Percentiles rank a stretch among this genome's conserved stretches.
Evolutionary conservation across 108 stramenopile genomes (phyloP).

Genomic region (Cyclotella sp.): DNA sequence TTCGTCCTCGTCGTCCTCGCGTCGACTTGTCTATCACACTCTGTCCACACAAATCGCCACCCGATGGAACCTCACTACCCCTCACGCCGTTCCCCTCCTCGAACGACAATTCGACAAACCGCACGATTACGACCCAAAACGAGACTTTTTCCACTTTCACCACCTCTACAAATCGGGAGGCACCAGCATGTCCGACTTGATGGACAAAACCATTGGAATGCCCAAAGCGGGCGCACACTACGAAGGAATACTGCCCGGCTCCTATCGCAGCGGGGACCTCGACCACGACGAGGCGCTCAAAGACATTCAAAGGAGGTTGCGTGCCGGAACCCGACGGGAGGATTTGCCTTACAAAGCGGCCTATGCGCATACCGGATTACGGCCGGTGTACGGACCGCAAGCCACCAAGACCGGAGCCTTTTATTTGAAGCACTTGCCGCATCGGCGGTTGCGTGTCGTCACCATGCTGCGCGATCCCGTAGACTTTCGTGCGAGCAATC

Average conservation of each 20-base stretch:
- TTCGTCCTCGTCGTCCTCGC: not conserved
- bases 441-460: constrained; percentile 30
- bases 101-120: constrained; percentile 33
- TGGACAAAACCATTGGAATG: constrained; percentile 34
- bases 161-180: constrained; percentile 52
- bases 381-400: constrained; percentile 41
- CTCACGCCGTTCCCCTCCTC: constrained; percentile 22
- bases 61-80: constrained; percentile 51
- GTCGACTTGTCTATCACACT: not conserved
- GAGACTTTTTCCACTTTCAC: constrained; percentile 50
- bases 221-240: constrained; percentile 14
- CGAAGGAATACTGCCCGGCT: constrained; percentile 40
- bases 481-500: constrained; percentile 50
- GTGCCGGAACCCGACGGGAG: constrained; percentile 10
- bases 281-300: constrained; percentile 47
- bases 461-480: constrained; percentile 47
- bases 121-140: constrained; percentile 29
- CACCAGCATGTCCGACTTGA: constrained; percentile 42
- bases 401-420: constrained; percentile 41
- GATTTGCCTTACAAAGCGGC: constrained; percentile 42
- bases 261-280: constrained; percentile 36
- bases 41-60: constrained; percentile 23
- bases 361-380: constrained; percentile 50
- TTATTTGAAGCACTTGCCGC: constrained; percentile 38
- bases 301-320: constrained; percentile 34